Conservation (phyloP, 1,139 yeast species). For the Nakaseomyces bracarensis region DNA sequence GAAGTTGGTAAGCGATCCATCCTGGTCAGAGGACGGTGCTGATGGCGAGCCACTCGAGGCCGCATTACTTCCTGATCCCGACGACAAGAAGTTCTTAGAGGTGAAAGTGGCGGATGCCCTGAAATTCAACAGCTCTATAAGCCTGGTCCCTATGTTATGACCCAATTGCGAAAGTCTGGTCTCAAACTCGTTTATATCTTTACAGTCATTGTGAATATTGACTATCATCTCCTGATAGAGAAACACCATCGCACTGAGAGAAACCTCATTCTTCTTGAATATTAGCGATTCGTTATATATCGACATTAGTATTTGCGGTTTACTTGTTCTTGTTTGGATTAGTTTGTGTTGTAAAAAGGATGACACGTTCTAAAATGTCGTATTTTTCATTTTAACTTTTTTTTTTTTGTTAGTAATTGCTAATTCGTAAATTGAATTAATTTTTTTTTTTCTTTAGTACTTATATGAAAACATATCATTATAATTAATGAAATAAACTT, state of each 20-base stretch:
- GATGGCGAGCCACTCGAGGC: constrained; percentile 34
- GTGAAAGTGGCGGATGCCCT: constrained; percentile 38
- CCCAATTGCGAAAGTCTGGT: constrained; percentile 69
- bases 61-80: constrained; percentile 7
- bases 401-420: too few relatives aligned
- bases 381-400: too few relatives aligned
- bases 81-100: constrained; percentile 15
- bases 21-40: constrained; percentile 11
- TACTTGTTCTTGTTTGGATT: too few relatives aligned
- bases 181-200: constrained; percentile 45
- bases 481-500: too few relatives aligned
- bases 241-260: constrained; percentile 30
- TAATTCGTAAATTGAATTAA: too few relatives aligned
- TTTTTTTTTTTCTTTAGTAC: too few relatives aligned
- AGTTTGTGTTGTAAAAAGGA: too few relatives aligned
- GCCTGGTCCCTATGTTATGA: constrained; percentile 54
- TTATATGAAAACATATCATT: too few relatives aligned
- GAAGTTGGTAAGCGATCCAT: constrained; percentile 20
- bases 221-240: constrained; percentile 28
- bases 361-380: too few relatives aligned
- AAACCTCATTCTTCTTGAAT: constrained; percentile 30
- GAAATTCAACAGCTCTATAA: constrained; percentile 49
- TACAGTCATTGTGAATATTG: constrained; percentile 22
- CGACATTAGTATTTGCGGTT: not conserved
- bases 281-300: constrained; percentile 18